Base-by-base conservation (phyloP, 2,329 filamentous ascomycete genomes). In the Alternaria conjuncta region DNA sequence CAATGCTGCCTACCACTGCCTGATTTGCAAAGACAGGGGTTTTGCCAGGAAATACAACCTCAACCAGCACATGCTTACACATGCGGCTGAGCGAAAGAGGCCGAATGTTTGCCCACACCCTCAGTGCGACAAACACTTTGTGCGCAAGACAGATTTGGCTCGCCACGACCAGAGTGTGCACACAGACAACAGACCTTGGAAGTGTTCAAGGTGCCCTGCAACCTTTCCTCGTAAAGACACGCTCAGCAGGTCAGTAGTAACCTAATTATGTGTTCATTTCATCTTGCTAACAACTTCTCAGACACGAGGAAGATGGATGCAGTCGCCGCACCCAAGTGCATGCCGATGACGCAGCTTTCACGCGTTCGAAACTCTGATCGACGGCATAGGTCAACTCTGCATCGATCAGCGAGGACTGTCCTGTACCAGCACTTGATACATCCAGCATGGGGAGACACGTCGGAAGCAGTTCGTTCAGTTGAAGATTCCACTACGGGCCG, bases 11-110 rank as follows among this genome's bases (percentile, higher is more conserved):
- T 78, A 85, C 87, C 61, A 57, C 66, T 97, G 94, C 75, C 85
- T 89, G 62, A 84, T 89, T 2, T 97, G 94, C 43, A 60, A 61
- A 75, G 89, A 90, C 7, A 92, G 91, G 78, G 86, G 90, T 15
- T 97, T 97, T 77, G 92, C 92, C 68, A 86, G 94, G 65, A 90
- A 88, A 72, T 96, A 95, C 82, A 97, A 97, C 80, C 93, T 90
- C 82, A 94, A 92, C 74, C 91, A 93, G 28, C 94, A 97, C 78
- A 86, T 94, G 85, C 90, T 94, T 74, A 94, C 90, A 1, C 94
- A 97, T 75, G 89, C 96, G 74, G 89, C 92, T 13, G 86, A 87
- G 63, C 86, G 91, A 60, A 87, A 88, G 71, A 92, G 92, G 72
- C 89, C 90, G 0, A 91, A 93, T 73, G 84, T 85, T 2, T 97